Conservation (phyloP, 2,329 filamentous ascomycete genomes). For the Aspergillus persii region DNA sequence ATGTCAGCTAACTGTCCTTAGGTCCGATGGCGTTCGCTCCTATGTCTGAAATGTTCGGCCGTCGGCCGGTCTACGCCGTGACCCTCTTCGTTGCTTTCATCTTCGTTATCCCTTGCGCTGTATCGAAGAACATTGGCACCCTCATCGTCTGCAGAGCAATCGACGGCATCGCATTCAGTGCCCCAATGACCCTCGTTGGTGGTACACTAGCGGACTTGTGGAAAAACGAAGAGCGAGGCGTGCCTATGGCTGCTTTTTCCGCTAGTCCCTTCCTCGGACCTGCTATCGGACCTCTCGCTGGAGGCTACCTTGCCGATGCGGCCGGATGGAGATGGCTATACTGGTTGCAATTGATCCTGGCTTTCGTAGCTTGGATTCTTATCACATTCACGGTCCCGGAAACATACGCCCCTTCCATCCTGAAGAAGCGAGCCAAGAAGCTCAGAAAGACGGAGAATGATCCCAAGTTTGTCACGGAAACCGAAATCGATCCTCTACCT, state of each 20-base stretch:
- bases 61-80: constrained; percentile 66
- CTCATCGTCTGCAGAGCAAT: constrained; percentile 74
- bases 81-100: constrained; percentile 70
- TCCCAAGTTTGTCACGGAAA: constrained; percentile 69
- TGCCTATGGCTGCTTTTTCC: constrained; percentile 83
- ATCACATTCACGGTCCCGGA: constrained; percentile 89
- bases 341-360: constrained; percentile 79
- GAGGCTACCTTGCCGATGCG: constrained; percentile 71
- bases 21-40: constrained; percentile 79
- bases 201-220: constrained; percentile 82
- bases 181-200: constrained; percentile 82
- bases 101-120: constrained; percentile 77
- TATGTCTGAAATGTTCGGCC: constrained; percentile 70
- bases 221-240: constrained; percentile 77
- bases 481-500: constrained; percentile 72
- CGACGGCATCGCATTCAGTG: constrained; percentile 79
- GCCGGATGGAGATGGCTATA: constrained; percentile 80
- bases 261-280: constrained; percentile 82
- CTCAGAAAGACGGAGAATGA: constrained; percentile 68
- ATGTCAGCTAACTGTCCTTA: constrained; percentile 24
- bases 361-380: constrained; percentile 66
- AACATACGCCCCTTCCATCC: constrained; percentile 79
- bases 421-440: constrained; percentile 68
- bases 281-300: constrained; percentile 71
- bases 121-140: constrained; percentile 72